phyloP scores from a whole-genome alignment of 805 yeast species.

The Saccharomycopsis amapae region DNA sequence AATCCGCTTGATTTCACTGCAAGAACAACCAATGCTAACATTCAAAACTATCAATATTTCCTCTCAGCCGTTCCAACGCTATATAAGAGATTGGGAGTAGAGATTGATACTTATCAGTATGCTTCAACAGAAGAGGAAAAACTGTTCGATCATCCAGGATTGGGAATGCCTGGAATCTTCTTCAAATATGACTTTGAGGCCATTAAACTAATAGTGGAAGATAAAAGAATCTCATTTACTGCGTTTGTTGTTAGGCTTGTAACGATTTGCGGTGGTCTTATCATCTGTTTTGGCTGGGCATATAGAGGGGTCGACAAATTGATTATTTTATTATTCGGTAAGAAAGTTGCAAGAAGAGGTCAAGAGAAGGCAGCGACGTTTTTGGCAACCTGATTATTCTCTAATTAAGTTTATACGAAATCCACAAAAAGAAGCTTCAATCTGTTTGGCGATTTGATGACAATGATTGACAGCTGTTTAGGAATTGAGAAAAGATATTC shows the following conservation, averaged over 20 bases:
- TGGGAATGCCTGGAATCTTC: slow-evolving; percentile 63
- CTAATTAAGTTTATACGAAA: background rate
- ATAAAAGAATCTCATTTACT: slow-evolving; percentile 65
- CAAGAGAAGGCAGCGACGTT: slow-evolving; percentile 17
- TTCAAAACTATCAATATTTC: slow-evolving; percentile 55
- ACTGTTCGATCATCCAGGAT: slow-evolving; percentile 1
- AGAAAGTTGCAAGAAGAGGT: slow-evolving; percentile 33
- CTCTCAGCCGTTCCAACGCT: slow-evolving; percentile 79
- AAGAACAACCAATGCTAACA: slow-evolving; percentile 41
- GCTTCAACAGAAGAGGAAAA: slow-evolving; percentile 52
- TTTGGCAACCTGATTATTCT: background rate
- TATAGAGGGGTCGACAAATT: slow-evolving; percentile 51
- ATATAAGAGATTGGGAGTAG: slow-evolving; percentile 62
- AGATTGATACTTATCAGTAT: slow-evolving; percentile 78
- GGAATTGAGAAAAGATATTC: too few relatives aligned
- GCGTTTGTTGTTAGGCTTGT: slow-evolving; percentile 72
- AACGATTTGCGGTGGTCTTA: slow-evolving; percentile 77
- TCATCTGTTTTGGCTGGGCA: slow-evolving; percentile 61
- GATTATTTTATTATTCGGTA: slow-evolving; percentile 50
- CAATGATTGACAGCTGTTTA: too few relatives aligned
- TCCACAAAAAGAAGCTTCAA: background rate
- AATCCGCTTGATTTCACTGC: slow-evolving; percentile 84
- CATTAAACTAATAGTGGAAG: slow-evolving; percentile 59
- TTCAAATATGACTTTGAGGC: slow-evolving; percentile 88
- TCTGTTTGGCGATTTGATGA: too few relatives aligned